Evolutionary conservation across 1,284 basidiomycete species (phyloP), one percentile per base, ranked within the genome.

Genomic region (Boletus sp.): DNA sequence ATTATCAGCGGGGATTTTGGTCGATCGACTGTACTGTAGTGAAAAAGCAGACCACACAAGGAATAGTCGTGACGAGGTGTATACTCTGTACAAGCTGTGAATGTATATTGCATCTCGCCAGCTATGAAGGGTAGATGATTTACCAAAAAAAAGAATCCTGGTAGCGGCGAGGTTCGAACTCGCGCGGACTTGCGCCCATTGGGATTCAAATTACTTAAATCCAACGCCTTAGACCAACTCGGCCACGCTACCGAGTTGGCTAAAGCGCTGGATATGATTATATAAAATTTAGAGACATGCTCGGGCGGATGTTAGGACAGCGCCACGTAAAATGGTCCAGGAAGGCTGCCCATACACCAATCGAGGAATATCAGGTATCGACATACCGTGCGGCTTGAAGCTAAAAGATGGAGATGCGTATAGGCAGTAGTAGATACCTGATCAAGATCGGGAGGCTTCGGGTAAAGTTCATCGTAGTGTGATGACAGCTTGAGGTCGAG

Each of bases 111-210:
- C n/a, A n/a, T n/a, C n/a, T n/a, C n/a, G n/a, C n/a, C n/a, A n/a
- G n/a, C n/a, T n/a, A n/a, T n/a, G n/a, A n/a, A n/a, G n/a, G n/a
- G n/a, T n/a, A n/a, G n/a, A n/a, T n/a, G n/a, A n/a, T n/a, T n/a
- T n/a, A n/a, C 25, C 25, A 6, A 13, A 44, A 35, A 42, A n/a
- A 0, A 20, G n/a, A 41, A 2, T 12, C 0, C 27, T 84, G 82
- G 81, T 81, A 81, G 76, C 80, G 78, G 82, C 81, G 82, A 83
- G 82, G 80, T 82, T 84, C 82, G 82, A 85, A 84, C 82, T 83
- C 82, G 80, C 82, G 82, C 81, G 81, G 80, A 72, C 74, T 79
- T 73, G 38, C 80, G 74, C 77, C 80, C 81, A 84, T 83, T 82
- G 81, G 82, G 81, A 83, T 76, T 76, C 80, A 81, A 42, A 57